These are phyloP conservation scores for Incumbomyces lentus DNA, from an alignment of 2,329 filamentous ascomycete genomes.

Conservation along the genomic window DNA sequence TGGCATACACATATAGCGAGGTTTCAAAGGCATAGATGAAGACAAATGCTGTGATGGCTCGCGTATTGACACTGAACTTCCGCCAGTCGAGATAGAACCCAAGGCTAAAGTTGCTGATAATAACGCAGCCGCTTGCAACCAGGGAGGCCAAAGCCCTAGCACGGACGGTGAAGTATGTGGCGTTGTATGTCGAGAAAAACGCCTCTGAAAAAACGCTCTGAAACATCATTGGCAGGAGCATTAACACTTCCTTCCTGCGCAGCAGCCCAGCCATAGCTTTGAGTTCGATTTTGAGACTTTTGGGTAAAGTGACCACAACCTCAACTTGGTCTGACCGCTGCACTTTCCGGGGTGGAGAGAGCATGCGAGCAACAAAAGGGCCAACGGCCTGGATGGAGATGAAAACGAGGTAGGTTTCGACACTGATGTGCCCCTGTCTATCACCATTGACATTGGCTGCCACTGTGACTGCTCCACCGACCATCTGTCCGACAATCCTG, in stretches of 20 bases:
- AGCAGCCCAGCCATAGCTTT: slow-evolving; percentile 50
- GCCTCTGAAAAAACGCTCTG: slow-evolving; percentile 45
- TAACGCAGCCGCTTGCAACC: slow-evolving; percentile 54
- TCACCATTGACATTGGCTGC: slow-evolving; percentile 51
- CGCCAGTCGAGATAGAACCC: slow-evolving; percentile 53
- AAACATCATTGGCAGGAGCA: slow-evolving; percentile 57
- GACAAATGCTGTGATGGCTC: slow-evolving; percentile 36
- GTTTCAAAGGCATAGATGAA: slow-evolving; percentile 38
- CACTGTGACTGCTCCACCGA: slow-evolving; percentile 62
- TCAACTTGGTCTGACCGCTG: slow-evolving; percentile 55
- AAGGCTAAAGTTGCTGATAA: slow-evolving; percentile 52
- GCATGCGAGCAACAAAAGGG: slow-evolving; percentile 52
- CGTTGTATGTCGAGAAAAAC: slow-evolving; percentile 60
- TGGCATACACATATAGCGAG: slow-evolving; percentile 42
- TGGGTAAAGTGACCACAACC: slow-evolving; percentile 49
- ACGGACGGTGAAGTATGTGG: slow-evolving; percentile 60
- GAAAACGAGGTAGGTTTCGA: slow-evolving; percentile 58
- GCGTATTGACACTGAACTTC: slow-evolving; percentile 28
- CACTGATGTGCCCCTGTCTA: slow-evolving; percentile 55
- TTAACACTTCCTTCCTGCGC: slow-evolving; percentile 50
- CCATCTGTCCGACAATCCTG: slow-evolving; percentile 53
- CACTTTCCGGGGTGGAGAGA: slow-evolving; percentile 52
- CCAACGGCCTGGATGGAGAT: slow-evolving; percentile 59
- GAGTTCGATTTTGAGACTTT: slow-evolving; percentile 50
- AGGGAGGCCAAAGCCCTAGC: slow-evolving; percentile 61